Conservation (phyloP, 2,329 filamentous ascomycete species). For the Coniochaeta prunicola region DNA sequence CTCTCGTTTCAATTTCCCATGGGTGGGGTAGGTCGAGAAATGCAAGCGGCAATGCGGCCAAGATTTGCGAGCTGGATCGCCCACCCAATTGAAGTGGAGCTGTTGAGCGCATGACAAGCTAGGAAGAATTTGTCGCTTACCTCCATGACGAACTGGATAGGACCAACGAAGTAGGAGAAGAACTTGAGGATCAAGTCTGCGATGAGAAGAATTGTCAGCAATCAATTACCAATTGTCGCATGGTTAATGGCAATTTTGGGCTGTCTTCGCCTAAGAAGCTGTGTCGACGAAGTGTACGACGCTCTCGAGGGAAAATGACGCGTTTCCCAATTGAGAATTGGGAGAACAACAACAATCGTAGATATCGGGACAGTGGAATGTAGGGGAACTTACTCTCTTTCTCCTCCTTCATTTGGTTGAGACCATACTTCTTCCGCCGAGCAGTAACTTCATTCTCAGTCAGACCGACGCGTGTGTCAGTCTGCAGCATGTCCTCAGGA, state of each 20-base stretch:
- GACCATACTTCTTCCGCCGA: conserved; percentile 65
- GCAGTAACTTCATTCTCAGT: conserved; percentile 60
- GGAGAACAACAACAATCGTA: too few species aligned
- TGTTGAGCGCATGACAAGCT: not conserved
- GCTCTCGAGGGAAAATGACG: not conserved
- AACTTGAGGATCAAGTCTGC: conserved; percentile 69
- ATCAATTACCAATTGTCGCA: not conserved
- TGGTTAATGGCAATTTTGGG: not conserved
- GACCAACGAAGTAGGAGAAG: conserved; percentile 73
- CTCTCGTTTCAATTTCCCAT: not conserved
- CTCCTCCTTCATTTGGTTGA: conserved; percentile 66
- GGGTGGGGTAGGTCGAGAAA: not conserved
- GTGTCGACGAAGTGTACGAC: not conserved
- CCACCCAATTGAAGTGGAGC: not conserved
- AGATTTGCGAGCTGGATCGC: not conserved
- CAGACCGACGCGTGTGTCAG: conserved; percentile 62
- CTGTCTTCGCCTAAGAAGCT: not conserved
- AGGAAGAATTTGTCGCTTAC: conserved; percentile 33
- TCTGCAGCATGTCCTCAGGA: conserved; percentile 66
- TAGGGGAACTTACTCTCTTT: conserved; percentile 4
- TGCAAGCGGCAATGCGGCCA: not conserved
- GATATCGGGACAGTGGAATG: too few species aligned
- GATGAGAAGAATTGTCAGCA: conserved; percentile 1
- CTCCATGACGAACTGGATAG: conserved; percentile 94
- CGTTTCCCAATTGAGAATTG: not conserved